A percentile compares a stretch with the other conserved stretches of the same genome.
phyloP scores from a whole-genome alignment of 1,284 basidiomycete genomes.

The Dichomitus squalens region DNA sequence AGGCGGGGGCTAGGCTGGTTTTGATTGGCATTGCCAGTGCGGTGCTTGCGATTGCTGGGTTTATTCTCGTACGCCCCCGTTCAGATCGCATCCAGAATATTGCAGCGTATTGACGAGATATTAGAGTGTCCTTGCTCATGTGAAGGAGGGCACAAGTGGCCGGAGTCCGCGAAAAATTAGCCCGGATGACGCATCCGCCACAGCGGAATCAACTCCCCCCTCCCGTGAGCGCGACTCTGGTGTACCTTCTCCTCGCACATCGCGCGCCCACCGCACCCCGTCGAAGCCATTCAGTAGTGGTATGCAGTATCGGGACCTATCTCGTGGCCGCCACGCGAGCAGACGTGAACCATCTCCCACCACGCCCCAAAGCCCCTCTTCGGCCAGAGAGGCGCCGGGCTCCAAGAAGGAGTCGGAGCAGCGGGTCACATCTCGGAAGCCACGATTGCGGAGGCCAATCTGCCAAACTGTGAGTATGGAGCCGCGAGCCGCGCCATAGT shows the following conservation, averaged over 20 bases:
- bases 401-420: not conserved
- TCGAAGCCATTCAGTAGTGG: not conserved
- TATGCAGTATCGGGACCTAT: not conserved
- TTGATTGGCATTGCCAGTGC: slow-evolving; percentile 17
- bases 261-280: not conserved
- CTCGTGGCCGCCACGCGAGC: not conserved
- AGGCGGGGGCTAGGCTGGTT: slow-evolving; percentile 1
- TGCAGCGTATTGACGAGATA: not conserved
- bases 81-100: not conserved
- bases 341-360: not conserved
- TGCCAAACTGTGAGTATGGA: not conserved
- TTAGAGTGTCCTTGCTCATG: slow-evolving; percentile 14
- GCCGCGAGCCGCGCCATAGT: too few relatives aligned
- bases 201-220: not conserved
- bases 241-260: not conserved
- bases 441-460: not conserved
- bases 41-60: slow-evolving; percentile 13
- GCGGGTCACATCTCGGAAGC: not conserved
- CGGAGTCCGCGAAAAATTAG: not conserved
- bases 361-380: not conserved
- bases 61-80: slow-evolving; percentile 14
- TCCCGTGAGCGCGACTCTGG: not conserved
- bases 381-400: not conserved
- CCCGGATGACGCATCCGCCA: not conserved
- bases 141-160: not conserved